Conservation (phyloP, 164 flowering plant species). For the Amborella trichopoda region DNA sequence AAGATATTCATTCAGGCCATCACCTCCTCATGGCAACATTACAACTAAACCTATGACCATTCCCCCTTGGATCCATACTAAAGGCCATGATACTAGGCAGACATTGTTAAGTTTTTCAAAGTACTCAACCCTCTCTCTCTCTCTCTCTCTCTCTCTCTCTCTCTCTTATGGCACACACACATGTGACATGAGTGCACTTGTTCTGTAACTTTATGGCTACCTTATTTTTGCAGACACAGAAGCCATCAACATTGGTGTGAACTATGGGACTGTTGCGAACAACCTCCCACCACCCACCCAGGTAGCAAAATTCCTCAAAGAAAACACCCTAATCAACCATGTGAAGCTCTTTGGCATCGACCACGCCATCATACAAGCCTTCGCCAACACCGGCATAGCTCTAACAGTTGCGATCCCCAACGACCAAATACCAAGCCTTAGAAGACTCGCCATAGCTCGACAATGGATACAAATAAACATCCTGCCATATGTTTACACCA, state of each 20-base stretch:
- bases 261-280: conserved; percentile 66
- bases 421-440: conserved; percentile 46
- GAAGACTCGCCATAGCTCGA: conserved; percentile 33
- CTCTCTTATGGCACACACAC: too few relatives aligned
- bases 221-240: conserved; percentile 26
- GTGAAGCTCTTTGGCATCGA: conserved; percentile 58
- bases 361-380: conserved; percentile 40
- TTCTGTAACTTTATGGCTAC: too few relatives aligned
- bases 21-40: too few relatives aligned
- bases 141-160: too few relatives aligned
- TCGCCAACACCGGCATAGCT: conserved; percentile 58
- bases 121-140: too few relatives aligned
- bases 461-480: conserved; percentile 44
- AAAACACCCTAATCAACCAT: conserved; percentile 47
- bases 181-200: too few relatives aligned
- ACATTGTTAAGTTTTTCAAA: too few relatives aligned
- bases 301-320: conserved; percentile 51
- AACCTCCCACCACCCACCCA: conserved; percentile 56
- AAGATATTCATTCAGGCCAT: too few relatives aligned
- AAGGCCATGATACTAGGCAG: too few relatives aligned
- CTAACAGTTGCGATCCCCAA: conserved; percentile 57
- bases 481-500: conserved; percentile 38
- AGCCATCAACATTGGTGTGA: conserved; percentile 47
- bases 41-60: too few relatives aligned
- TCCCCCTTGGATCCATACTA: too few relatives aligned